Evolutionary conservation across 495 filamentous ascomycete species (phyloP).

Genomic region (Aspergillus mulundensis): DNA sequence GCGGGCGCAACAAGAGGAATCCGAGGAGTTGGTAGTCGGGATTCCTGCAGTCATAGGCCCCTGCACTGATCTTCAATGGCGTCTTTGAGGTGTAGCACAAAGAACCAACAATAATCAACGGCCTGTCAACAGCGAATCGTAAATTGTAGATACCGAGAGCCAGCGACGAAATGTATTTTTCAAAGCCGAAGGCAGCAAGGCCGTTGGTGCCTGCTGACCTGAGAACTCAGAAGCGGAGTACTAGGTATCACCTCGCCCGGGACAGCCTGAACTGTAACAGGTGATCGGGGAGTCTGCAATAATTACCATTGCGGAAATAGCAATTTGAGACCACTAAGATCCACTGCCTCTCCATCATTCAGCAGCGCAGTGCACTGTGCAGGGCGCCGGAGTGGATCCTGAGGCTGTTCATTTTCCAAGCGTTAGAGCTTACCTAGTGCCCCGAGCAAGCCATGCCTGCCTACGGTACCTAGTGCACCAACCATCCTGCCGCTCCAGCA

Average conservation of each 20-base stretch:
- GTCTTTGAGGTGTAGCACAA: constrained; percentile 2
- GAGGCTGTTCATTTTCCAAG: not conserved
- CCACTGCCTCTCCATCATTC: not conserved
- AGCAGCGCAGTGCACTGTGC: too few species aligned
- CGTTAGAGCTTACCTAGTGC: not conserved
- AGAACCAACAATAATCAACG: not conserved
- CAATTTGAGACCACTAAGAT: not conserved
- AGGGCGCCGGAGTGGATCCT: not conserved
- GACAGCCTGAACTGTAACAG: not conserved
- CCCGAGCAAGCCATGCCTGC: not conserved
- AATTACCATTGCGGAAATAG: not conserved
- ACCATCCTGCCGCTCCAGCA: not conserved
- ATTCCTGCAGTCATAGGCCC: not conserved
- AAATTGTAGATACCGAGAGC: not conserved
- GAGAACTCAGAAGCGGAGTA: not conserved
- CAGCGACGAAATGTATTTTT: not conserved
- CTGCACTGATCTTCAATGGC: constrained; percentile 1
- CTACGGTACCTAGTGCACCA: too few species aligned
- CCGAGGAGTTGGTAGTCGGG: not conserved
- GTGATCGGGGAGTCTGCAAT: not conserved
- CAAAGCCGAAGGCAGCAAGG: not conserved
- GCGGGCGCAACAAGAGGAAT: not conserved
- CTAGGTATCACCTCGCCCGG: not conserved
- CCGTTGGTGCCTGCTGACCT: constrained; percentile 5
- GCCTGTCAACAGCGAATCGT: not conserved